A percentile compares a stretch with the other conserved stretches of the same genome.
Conservation (phyloP, 345 rosid genomes). For the Dipteronia sinensis region DNA sequence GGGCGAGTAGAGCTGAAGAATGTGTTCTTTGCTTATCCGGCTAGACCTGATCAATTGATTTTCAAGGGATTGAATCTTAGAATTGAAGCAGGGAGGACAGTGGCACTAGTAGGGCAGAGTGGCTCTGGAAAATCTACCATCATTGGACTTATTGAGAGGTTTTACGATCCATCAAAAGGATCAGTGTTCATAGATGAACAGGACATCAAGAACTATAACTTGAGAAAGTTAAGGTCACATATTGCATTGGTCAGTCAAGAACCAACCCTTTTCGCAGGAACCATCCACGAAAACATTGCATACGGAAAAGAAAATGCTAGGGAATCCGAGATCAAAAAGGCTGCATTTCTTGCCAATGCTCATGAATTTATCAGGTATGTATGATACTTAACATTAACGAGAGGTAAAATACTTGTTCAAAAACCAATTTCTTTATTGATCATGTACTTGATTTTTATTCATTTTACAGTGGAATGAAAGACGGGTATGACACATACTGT, state of each 20-base stretch:
- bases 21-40: constrained; percentile 63
- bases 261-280: constrained; percentile 67
- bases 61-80: constrained; percentile 58
- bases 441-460: not conserved
- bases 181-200: constrained; percentile 47
- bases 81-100: constrained; percentile 56
- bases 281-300: constrained; percentile 58
- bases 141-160: constrained; percentile 62
- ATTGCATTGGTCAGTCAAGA: constrained; percentile 75
- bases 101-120: constrained; percentile 65
- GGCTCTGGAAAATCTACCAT: constrained; percentile 72
- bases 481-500: constrained; percentile 60
- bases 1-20: constrained; percentile 55
- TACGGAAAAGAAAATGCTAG: constrained; percentile 49
- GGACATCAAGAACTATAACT: constrained; percentile 50
- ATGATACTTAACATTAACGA: not conserved
- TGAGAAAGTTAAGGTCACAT: constrained; percentile 49
- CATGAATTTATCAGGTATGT: constrained; percentile 64
- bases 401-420: not conserved
- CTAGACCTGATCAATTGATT: constrained; percentile 60
- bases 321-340: constrained; percentile 58
- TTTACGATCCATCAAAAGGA: constrained; percentile 60
- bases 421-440: not conserved
- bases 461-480: constrained; percentile 61
- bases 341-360: constrained; percentile 63